Evolutionary conservation across 2,329 filamentous ascomycete genomes (phyloP).

Genomic region (Chaetoscypha palmicola): DNA sequence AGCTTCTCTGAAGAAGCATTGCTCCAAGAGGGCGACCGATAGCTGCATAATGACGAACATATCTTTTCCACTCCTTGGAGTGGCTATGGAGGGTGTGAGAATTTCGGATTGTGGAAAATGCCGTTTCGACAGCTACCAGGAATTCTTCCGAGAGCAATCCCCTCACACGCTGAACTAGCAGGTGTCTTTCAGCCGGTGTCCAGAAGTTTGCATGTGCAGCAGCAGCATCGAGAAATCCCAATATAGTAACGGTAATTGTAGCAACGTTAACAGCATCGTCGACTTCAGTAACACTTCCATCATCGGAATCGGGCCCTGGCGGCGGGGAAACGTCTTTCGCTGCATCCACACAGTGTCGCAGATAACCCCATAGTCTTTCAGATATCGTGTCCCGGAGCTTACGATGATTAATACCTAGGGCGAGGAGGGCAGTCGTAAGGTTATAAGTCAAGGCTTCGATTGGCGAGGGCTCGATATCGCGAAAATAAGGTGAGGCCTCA

Average conservation of each 20-base stretch:
- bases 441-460: conserved; percentile 78
- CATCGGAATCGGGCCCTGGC: conserved; percentile 48
- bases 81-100: conserved; percentile 57
- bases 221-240: conserved; percentile 83
- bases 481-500: conserved; percentile 72
- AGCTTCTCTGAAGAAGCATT: conserved; percentile 83
- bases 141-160: conserved; percentile 76
- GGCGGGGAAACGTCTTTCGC: conserved; percentile 49
- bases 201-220: conserved; percentile 76
- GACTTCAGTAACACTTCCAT: conserved; percentile 40
- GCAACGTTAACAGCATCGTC: conserved; percentile 64
- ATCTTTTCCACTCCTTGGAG: conserved; percentile 81
- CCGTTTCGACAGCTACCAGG: conserved; percentile 78
- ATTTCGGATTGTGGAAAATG: conserved; percentile 85
- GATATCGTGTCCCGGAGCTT: conserved; percentile 60
- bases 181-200: conserved; percentile 65
- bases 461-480: conserved; percentile 76
- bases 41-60: conserved; percentile 73
- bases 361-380: conserved; percentile 62
- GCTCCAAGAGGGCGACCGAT: conserved; percentile 77
- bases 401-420: conserved; percentile 66
- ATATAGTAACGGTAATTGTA: conserved; percentile 73
- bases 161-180: conserved; percentile 64
- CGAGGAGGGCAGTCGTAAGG: conserved; percentile 74
- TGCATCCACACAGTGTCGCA: conserved; percentile 61